Percentiles rank a stretch among this genome's conserved stretches.
phyloP scores from a whole-genome alignment of 2,329 filamentous ascomycete genomes.

The Microdochium trichocladiopsis region DNA sequence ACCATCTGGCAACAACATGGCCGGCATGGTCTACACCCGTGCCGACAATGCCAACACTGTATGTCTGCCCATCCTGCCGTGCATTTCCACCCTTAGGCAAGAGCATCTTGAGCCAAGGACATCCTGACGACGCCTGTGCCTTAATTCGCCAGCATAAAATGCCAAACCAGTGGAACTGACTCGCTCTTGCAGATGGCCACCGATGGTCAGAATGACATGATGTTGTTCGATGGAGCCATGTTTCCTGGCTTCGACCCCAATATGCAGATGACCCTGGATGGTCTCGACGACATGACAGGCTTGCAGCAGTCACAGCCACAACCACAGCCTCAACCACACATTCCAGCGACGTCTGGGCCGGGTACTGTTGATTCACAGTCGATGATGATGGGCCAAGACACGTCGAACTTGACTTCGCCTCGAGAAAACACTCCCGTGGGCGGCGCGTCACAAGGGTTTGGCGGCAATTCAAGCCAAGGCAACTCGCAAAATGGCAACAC shows the following conservation, averaged over 20 bases:
- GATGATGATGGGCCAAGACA: neutral
- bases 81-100: too few relatives aligned
- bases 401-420: conserved; percentile 6
- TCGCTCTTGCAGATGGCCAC: conserved; percentile 12
- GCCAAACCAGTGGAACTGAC: neutral
- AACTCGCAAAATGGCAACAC: conserved; percentile 30
- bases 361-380: neutral
- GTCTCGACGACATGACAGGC: conserved; percentile 14
- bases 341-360: neutral
- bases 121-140: too few relatives aligned
- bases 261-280: conserved; percentile 18
- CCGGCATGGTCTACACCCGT: neutral
- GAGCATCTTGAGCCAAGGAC: neutral
- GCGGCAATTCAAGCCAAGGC: conserved; percentile 21
- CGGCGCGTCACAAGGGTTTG: neutral
- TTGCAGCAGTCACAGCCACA: conserved; percentile 11
- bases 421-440: neutral
- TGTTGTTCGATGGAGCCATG: conserved; percentile 19
- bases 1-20: neutral
- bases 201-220: conserved; percentile 17
- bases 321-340: conserved; percentile 11
- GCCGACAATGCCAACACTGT: neutral
- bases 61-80: neutral
- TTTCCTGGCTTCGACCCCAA: conserved; percentile 14
- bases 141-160: too few relatives aligned